Conservation (phyloP, 768 basidiomycete species). For the Agaricus subrufescens region DNA sequence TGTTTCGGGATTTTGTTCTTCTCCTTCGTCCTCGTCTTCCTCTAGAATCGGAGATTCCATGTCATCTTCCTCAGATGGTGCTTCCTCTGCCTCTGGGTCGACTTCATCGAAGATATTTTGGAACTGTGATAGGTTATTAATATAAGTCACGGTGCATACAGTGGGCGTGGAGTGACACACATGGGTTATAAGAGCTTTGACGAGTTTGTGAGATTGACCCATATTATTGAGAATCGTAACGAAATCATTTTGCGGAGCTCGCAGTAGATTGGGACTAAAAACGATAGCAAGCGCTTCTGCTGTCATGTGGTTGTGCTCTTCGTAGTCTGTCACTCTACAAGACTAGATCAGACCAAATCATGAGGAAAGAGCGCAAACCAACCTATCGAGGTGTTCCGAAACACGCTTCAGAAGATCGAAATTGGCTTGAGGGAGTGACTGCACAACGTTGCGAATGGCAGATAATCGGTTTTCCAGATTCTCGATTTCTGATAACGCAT, state of each 20-base stretch:
- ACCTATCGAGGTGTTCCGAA: slow-evolving; percentile 81
- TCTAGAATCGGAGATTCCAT: slow-evolving; percentile 63
- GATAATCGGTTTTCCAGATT: slow-evolving; percentile 63
- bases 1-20: slow-evolving; percentile 10
- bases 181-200: slow-evolving; percentile 71
- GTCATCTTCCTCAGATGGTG: slow-evolving; percentile 61
- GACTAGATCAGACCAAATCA: background rate
- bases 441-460: slow-evolving; percentile 64
- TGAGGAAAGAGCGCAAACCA: slow-evolving; percentile 13
- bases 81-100: slow-evolving; percentile 53
- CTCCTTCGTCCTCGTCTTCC: slow-evolving; percentile 59
- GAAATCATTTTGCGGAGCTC: slow-evolving; percentile 77
- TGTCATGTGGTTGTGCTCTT: slow-evolving; percentile 89
- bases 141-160: slow-evolving; percentile 4
- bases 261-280: slow-evolving; percentile 76
- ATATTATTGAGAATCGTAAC: slow-evolving; percentile 76
- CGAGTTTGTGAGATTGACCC: slow-evolving; percentile 71
- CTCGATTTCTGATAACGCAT: slow-evolving; percentile 48
- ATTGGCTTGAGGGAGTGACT: slow-evolving; percentile 63
- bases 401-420: slow-evolving; percentile 79
- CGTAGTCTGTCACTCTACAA: slow-evolving; percentile 76
- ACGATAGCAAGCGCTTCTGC: slow-evolving; percentile 82
- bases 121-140: slow-evolving; percentile 30
- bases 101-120: slow-evolving; percentile 71
- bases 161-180: slow-evolving; percentile 35